Evolutionary conservation across 2,329 filamentous ascomycete genomes (phyloP).

Genomic region (Aspergillus fischeri): DNA sequence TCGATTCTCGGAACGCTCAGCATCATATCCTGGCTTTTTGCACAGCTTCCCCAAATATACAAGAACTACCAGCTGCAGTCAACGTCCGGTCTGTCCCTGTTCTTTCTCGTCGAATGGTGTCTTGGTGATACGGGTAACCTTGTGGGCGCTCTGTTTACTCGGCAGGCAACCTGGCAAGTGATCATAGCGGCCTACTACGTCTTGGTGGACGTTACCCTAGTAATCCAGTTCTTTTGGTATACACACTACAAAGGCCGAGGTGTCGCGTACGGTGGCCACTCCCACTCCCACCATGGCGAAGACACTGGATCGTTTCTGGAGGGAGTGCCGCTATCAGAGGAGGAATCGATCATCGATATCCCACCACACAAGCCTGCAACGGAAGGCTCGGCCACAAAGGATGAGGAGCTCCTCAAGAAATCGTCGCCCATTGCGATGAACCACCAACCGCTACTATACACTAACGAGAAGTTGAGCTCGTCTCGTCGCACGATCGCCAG

Average conservation of each 20-base stretch:
- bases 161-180: slow-evolving; percentile 64
- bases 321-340: slow-evolving; percentile 33
- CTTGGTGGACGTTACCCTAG: slow-evolving; percentile 59
- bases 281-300: slow-evolving; percentile 25
- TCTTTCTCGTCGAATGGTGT: slow-evolving; percentile 64
- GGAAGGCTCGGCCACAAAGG: slow-evolving; percentile 23
- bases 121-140: slow-evolving; percentile 62
- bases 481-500: slow-evolving; percentile 26
- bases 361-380: slow-evolving; percentile 14
- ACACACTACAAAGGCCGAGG: slow-evolving; percentile 52
- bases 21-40: slow-evolving; percentile 65
- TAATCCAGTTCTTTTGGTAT: slow-evolving; percentile 64
- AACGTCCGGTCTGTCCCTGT: slow-evolving; percentile 61
- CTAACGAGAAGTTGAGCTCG: slow-evolving; percentile 32
- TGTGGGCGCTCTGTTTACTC: slow-evolving; percentile 58
- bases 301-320: slow-evolving; percentile 31
- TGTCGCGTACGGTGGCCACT: slow-evolving; percentile 30
- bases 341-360: slow-evolving; percentile 19
- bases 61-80: slow-evolving; percentile 63
- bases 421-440: slow-evolving; percentile 15
- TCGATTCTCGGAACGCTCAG: slow-evolving; percentile 58
- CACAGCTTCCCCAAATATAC: slow-evolving; percentile 65
- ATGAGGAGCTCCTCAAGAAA: slow-evolving; percentile 22
- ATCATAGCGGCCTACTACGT: slow-evolving; percentile 64
- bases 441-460: slow-evolving; percentile 26